Percentiles rank a stretch among this genome's conserved stretches.
phyloP scores from a whole-genome alignment of 2,329 filamentous ascomycete species.

The Acephala macrosclerotiorum region DNA sequence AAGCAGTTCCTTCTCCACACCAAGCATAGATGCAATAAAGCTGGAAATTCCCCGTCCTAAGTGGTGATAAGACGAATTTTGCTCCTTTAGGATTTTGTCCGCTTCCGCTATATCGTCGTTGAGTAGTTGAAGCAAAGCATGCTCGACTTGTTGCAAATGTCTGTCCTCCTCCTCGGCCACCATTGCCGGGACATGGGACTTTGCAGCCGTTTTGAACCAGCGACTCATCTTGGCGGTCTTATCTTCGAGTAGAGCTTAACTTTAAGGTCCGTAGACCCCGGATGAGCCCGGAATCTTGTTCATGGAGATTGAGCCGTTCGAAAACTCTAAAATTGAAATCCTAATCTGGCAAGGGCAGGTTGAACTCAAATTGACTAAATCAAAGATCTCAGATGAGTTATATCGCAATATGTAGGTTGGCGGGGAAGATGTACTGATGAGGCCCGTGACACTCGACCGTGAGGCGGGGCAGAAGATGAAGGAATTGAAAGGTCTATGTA shows the following conservation, averaged over 20 bases:
- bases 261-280: constrained; percentile 16
- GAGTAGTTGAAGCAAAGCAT: constrained; percentile 76
- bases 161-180: constrained; percentile 54
- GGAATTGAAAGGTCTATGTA: constrained; percentile 2
- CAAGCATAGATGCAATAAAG: constrained; percentile 86
- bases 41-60: constrained; percentile 81
- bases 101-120: constrained; percentile 90
- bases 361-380: not conserved
- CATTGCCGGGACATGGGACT: constrained; percentile 34
- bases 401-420: not conserved
- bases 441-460: constrained; percentile 1
- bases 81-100: constrained; percentile 73
- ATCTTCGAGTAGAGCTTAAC: constrained; percentile 14
- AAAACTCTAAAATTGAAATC: not conserved
- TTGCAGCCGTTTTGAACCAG: constrained; percentile 41
- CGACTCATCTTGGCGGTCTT: constrained; percentile 38
- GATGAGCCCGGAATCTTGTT: not conserved
- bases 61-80: constrained; percentile 86
- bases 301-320: not conserved
- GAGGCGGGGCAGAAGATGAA: constrained; percentile 1
- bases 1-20: constrained; percentile 93
- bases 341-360: not conserved
- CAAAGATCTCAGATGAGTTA: not conserved
- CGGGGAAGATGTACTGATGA: not conserved
- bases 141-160: constrained; percentile 66